phyloP scores from a whole-genome alignment of 164 flowering plant species.

The Cinnamomum micranthum region DNA sequence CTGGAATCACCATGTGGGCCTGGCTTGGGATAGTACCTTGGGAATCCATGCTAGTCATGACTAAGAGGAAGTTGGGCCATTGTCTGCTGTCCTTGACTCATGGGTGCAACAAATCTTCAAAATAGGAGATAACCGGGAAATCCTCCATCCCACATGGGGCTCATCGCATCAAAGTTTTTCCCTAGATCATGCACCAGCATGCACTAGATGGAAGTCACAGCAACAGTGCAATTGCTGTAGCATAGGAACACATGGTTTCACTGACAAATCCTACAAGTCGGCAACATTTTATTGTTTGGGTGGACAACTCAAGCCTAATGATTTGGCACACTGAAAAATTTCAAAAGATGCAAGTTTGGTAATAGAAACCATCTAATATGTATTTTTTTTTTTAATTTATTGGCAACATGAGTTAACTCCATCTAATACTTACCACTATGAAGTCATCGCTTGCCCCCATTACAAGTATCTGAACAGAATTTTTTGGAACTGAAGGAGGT shows the following conservation, averaged over 20 bases:
- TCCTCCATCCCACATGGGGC: neutral
- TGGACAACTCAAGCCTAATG: neutral
- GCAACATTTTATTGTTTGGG: neutral
- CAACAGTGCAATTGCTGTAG: neutral
- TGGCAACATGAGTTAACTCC: too few relatives aligned
- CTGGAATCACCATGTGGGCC: too few relatives aligned
- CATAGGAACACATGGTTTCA: neutral
- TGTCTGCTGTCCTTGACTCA: too few relatives aligned
- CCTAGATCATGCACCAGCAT: too few relatives aligned
- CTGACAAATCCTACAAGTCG: neutral
- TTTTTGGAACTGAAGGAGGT: conserved; percentile 53
- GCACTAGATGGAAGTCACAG: too few relatives aligned
- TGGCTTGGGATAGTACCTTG: too few relatives aligned
- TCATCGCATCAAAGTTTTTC: neutral
- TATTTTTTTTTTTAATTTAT: too few relatives aligned
- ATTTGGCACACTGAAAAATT: neutral
- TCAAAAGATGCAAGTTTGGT: neutral
- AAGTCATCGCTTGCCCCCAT: conserved; percentile 84
- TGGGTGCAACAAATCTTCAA: neutral
- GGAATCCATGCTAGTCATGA: too few relatives aligned
- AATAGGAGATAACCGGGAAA: neutral
- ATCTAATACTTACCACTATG: conserved; percentile 62
- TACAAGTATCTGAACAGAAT: conserved; percentile 51
- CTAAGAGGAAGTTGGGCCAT: too few relatives aligned
- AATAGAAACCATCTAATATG: neutral